These are phyloP conservation scores for Solanum chacoense DNA, from an alignment of 305 asterid genomes.

Conservation along the genomic window DNA sequence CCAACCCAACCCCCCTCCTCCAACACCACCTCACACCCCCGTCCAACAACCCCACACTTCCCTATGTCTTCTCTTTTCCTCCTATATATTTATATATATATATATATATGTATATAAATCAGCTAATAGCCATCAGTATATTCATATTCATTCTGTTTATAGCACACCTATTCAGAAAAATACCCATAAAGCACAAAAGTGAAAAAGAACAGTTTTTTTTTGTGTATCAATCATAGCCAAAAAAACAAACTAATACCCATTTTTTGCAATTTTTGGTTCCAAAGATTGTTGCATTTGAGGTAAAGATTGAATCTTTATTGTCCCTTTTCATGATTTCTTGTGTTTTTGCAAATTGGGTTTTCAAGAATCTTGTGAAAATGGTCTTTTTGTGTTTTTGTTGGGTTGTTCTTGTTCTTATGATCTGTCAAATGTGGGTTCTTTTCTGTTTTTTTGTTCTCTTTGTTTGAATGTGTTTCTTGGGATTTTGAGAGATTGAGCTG, in stretches of 20 bases:
- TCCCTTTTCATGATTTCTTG: not conserved
- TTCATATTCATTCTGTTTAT: not conserved
- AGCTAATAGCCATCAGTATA: not conserved
- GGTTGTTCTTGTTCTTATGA: not conserved
- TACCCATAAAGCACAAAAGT: not conserved
- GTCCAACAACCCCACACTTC: not conserved
- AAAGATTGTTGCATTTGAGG: constrained; percentile 10
- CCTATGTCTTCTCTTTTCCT: not conserved
- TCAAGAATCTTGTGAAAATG: not conserved
- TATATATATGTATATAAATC: not conserved
- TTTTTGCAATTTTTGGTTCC: constrained; percentile 3
- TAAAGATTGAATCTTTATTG: constrained; percentile 2
- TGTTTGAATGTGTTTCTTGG: not conserved
- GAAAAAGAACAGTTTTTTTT: not conserved
- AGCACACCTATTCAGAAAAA: not conserved
- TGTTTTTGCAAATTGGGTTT: not conserved
- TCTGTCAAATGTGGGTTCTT: not conserved
- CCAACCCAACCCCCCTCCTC: not conserved
- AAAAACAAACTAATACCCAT: not conserved
- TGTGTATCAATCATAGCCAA: not conserved
- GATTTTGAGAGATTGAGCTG: not conserved
- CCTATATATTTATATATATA: not conserved
- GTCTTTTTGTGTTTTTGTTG: not conserved
- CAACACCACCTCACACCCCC: not conserved
- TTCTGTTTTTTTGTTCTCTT: not conserved